These are phyloP conservation scores for Taiwanofungus camphoratus DNA, from an alignment of 1,284 basidiomycete species.

Conservation along the genomic window DNA sequence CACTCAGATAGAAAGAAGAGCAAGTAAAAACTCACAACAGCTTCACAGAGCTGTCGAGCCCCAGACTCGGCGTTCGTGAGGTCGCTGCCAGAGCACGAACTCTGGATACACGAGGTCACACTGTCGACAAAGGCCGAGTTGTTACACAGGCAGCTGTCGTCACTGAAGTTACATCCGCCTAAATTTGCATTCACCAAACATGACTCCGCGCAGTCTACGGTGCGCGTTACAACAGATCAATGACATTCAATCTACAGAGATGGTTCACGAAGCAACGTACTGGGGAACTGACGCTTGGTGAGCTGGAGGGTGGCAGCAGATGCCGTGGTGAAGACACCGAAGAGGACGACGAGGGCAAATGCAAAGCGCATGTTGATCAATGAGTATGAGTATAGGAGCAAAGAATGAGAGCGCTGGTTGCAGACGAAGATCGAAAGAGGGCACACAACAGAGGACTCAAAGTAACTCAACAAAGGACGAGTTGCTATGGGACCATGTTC, in stretches of 20 bases:
- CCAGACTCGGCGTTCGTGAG: conserved; percentile 38
- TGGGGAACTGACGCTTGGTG: conserved; percentile 34
- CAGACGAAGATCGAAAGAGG: conserved; percentile 17
- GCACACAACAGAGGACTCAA: conserved; percentile 9
- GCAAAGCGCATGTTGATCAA: conserved; percentile 49
- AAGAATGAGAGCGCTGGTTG: conserved; percentile 12
- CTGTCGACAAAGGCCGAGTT: conserved; percentile 37
- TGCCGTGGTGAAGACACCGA: conserved; percentile 36
- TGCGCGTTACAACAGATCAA: neutral
- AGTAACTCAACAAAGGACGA: conserved; percentile 18
- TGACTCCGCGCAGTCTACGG: conserved; percentile 41
- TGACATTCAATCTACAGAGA: neutral
- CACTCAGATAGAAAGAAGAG: neutral
- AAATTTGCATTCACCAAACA: conserved; percentile 39
- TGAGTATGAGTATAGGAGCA: conserved; percentile 9
- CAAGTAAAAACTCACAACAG: conserved; percentile 39
- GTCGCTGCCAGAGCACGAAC: conserved; percentile 41
- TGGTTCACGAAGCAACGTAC: conserved; percentile 25
- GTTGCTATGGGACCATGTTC: conserved; percentile 16
- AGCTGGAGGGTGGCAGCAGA: conserved; percentile 28
- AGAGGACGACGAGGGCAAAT: conserved; percentile 36
- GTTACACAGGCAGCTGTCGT: conserved; percentile 51
- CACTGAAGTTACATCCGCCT: conserved; percentile 35
- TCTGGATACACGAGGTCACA: conserved; percentile 42
- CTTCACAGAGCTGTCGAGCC: conserved; percentile 40